Evolutionary conservation across 2,329 filamentous ascomycete genomes (phyloP).

Genomic region (Fusarium nanum): DNA sequence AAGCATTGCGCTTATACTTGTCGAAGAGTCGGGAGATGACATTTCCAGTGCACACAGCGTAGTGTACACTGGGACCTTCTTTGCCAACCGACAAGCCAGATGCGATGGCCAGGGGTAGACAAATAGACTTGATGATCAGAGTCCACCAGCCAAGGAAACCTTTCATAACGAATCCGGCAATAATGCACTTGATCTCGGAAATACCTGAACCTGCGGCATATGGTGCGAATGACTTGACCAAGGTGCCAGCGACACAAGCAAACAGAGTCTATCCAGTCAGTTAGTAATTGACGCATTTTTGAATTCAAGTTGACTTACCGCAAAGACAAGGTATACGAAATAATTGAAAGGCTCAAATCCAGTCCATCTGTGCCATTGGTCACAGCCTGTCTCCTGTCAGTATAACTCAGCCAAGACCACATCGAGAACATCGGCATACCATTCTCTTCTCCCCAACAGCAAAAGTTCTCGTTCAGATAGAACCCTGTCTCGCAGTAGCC

Average conservation of each 20-base stretch:
- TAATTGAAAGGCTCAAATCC: slow-evolving; percentile 84
- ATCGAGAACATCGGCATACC: slow-evolving; percentile 58
- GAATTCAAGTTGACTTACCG: slow-evolving; percentile 61
- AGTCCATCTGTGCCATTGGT: slow-evolving; percentile 91
- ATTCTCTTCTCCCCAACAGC: slow-evolving; percentile 94
- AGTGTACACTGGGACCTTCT: slow-evolving; percentile 98
- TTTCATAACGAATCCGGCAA: slow-evolving; percentile 99
- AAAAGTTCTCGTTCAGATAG: slow-evolving; percentile 97
- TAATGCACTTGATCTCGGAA: slow-evolving; percentile 99
- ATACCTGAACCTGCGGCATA: slow-evolving; percentile 98
- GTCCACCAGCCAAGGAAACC: slow-evolving; percentile 94
- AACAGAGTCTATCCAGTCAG: slow-evolving; percentile 71
- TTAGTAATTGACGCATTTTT: not conserved
- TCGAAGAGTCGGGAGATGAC: slow-evolving; percentile 93
- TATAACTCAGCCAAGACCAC: not conserved
- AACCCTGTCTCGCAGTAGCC: slow-evolving; percentile 97
- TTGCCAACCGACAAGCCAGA: slow-evolving; percentile 96
- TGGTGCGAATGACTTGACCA: slow-evolving; percentile 92
- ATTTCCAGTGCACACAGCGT: slow-evolving; percentile 96
- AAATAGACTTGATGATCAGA: slow-evolving; percentile 91
- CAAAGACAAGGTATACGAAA: slow-evolving; percentile 86
- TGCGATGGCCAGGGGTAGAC: slow-evolving; percentile 89
- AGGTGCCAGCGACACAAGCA: slow-evolving; percentile 80
- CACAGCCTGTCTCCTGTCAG: slow-evolving; percentile 70
- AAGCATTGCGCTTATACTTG: slow-evolving; percentile 91